Evolutionary conservation across 2,329 filamentous ascomycete genomes (phyloP).

Genomic region (Epichloe bromicola): DNA sequence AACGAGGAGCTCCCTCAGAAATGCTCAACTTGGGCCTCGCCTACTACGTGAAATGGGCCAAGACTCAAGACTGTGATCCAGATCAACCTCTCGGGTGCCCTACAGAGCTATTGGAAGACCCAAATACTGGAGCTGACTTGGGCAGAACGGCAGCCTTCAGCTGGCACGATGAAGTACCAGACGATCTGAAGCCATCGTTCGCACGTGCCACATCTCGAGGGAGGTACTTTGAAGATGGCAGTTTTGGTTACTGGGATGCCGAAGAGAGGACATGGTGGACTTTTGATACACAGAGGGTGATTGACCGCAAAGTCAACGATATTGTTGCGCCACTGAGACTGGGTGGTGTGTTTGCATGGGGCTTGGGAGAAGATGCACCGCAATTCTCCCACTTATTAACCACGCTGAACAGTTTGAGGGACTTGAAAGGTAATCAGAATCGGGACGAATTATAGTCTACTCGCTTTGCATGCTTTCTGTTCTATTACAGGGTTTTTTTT

Average conservation of each 20-base stretch:
- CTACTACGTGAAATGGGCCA: conserved; percentile 56
- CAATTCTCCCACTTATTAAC: conserved; percentile 27
- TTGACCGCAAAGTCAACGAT: conserved; percentile 46
- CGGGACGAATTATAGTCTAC: conserved; percentile 19
- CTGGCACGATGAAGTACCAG: conserved; percentile 42
- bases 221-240: conserved; percentile 44
- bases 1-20: conserved; percentile 33
- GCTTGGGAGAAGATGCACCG: conserved; percentile 52
- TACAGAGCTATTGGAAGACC: conserved; percentile 44
- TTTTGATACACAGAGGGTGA: conserved; percentile 52
- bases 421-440: neutral
- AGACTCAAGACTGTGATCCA: conserved; percentile 31
- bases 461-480: neutral
- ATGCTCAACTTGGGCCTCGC: conserved; percentile 52
- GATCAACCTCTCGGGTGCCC: conserved; percentile 37
- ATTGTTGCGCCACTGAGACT: conserved; percentile 43
- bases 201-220: conserved; percentile 38
- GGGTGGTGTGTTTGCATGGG: conserved; percentile 66
- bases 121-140: conserved; percentile 40
- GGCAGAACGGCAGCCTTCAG: conserved; percentile 47
- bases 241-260: conserved; percentile 56
- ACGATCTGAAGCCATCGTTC: conserved; percentile 44
- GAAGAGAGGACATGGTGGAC: conserved; percentile 55
- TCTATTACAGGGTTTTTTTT: no score
- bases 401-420: conserved; percentile 14